Evolutionary conservation across 257 asterid genomes (phyloP), one percentile per base, ranked within the genome.

Genomic region (Verbascum thapsus): DNA sequence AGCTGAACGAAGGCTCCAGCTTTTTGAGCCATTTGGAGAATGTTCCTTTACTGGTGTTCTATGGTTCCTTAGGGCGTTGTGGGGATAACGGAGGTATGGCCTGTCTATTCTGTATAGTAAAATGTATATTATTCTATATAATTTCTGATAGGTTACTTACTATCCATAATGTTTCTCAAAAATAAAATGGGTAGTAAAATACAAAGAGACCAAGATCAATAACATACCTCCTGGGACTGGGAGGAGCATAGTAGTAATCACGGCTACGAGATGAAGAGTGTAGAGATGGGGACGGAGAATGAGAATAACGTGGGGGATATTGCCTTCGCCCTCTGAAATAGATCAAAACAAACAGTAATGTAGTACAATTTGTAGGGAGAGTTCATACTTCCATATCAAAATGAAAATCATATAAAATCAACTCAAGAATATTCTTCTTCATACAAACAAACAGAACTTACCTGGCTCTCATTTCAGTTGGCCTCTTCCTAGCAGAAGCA

Each of bases 401-500:
- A 71, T 7, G 13, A 10, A 18, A 22, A 17, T 7, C 3, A 35
- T 37, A 37, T 34, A 39, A 30, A 63, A 57, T 10, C 4, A 23
- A 5, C 43, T 30, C 8, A 48, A 22, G 40, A 12, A 9, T 5
- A 30, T 10, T 11, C n/a, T n/a, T n/a, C n/a, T 20, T 6, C 12
- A 34, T 8, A 7, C 1, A n/a, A 11, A 22, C 1, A 32, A 40
- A 11, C 30, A 58, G 15, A 40, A 53, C 0, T 55, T 67, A 80
- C 89, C 96, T 77, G 39, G 83, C 35, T 64, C 98, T 81, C 98
- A 92, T 92, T 65, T 89, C 95, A 58, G 76, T 64, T 8, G 97
- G 97, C 57, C 85, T 92, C 77, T 92, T 92, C 76, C 98, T 78
- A 12, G 97, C 97, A 79, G 87, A 89, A 49, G 87, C 98, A 69